phyloP scores from a whole-genome alignment of 768 basidiomycete genomes.

The Tulasnella sp. region DNA sequence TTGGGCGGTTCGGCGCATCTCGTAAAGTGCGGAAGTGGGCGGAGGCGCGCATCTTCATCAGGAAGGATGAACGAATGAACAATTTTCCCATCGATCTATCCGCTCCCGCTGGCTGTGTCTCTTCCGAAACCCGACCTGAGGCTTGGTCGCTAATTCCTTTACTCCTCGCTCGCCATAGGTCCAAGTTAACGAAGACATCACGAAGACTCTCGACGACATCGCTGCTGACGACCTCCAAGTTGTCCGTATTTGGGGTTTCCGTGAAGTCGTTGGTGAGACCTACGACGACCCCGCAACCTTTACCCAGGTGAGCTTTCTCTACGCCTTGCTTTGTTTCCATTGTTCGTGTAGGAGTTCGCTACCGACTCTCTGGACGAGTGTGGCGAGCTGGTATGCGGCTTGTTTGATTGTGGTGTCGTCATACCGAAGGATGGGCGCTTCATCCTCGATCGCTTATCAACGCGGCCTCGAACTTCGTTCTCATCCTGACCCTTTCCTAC shows the following conservation, averaged over 20 bases:
- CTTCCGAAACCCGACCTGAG: not conserved
- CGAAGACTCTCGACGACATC: constrained; percentile 23
- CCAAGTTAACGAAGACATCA: constrained; percentile 22
- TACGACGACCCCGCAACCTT: constrained; percentile 5
- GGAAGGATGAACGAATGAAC: not conserved
- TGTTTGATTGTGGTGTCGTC: no score
- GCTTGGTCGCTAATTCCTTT: not conserved
- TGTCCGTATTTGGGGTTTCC: constrained; percentile 25
- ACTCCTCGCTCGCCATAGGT: not conserved
- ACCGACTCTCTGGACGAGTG: no score
- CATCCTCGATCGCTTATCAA: not conserved
- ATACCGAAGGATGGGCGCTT: not conserved
- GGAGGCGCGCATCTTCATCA: not conserved
- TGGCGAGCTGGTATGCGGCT: no score
- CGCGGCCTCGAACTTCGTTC: no score
- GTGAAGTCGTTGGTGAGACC: constrained; percentile 19
- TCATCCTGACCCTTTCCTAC: no score
- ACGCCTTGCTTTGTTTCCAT: no score
- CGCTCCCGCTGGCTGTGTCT: not conserved
- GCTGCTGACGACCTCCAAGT: constrained; percentile 3
- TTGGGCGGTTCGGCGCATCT: no score
- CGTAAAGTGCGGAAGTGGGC: not conserved
- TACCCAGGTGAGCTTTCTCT: constrained; percentile 14
- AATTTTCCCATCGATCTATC: not conserved
- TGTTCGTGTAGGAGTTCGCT: no score